phyloP scores from a whole-genome alignment of 345 rosid species.

The Bruguiera sexangula region DNA sequence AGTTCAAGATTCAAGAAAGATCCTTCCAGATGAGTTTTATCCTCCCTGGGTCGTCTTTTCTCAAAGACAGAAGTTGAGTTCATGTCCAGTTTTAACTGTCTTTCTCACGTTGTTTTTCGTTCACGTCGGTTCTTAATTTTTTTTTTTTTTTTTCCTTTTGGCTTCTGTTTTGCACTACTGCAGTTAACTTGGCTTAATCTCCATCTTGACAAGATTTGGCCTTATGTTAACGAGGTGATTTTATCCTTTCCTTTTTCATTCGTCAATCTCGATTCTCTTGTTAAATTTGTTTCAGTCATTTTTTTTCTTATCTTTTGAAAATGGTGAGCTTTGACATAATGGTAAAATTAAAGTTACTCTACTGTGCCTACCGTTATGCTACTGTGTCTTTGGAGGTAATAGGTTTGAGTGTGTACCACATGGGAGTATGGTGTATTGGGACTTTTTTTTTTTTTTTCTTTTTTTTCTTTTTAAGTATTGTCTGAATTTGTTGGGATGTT shows the following conservation, averaged over 20 bases:
- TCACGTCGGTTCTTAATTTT: slow-evolving; percentile 19
- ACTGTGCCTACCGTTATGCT: neutral
- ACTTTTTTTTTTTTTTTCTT: neutral
- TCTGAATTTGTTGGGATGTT: neutral
- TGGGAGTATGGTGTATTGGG: neutral
- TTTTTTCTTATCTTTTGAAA: too few relatives aligned
- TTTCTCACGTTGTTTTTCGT: neutral
- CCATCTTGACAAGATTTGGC: slow-evolving; percentile 89
- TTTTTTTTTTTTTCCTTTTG: slow-evolving; percentile 13
- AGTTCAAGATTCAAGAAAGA: slow-evolving; percentile 75
- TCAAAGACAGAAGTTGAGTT: slow-evolving; percentile 69
- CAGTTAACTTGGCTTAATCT: slow-evolving; percentile 89
- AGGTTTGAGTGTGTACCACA: too few relatives aligned
- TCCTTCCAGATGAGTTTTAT: slow-evolving; percentile 58
- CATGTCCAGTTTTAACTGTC: neutral
- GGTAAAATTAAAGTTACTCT: too few relatives aligned
- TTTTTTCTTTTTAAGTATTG: neutral
- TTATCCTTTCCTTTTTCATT: neutral
- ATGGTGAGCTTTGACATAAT: neutral
- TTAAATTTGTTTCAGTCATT: neutral
- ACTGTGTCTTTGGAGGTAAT: too few relatives aligned
- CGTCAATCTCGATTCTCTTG: neutral
- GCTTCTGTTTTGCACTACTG: neutral
- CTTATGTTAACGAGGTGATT: slow-evolving; percentile 69
- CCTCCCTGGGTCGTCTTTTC: slow-evolving; percentile 90